Base-by-base conservation (phyloP, 139 green algal genomes). In the Chlamydomonas sphaeroides region DNA sequence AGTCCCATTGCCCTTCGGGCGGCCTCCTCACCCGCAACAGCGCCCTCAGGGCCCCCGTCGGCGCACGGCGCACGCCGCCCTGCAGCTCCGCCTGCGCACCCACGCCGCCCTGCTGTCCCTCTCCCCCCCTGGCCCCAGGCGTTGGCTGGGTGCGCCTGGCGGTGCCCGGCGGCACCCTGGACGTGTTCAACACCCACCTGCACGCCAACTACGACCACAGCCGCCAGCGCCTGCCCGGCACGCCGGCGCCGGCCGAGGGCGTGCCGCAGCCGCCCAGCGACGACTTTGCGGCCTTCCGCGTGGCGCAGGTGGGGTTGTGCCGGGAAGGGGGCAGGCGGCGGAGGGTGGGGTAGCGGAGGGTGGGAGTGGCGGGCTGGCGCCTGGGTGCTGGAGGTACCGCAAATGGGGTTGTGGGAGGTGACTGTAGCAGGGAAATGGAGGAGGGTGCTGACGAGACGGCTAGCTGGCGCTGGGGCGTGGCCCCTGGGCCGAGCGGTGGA, bases 131-230 rank as follows among this genome's bases (percentile, higher is more conserved):
- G 42, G n/a, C n/a, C n/a, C n/a, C 77, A 90, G 88, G 90, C 33
- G 84, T 94, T 25, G 90, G 90, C 36, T 94, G 89, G 89, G 84
- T 78, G 14, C 83, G 83, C 6, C 32, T 94, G 2, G 10, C 32
- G 5, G 85, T 68, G 5, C 90, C 87, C 0, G 30, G 48, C 6
- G 90, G 90, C 28, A 68, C 71, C 0, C 49, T 93, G 2, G 85
- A 90, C 45, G 84, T 94, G 0, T 93, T 90, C 87, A 93, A 92
- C 84, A 94, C 89, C 7, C 91, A 94, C 86, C 78, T 91, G 68
- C 89, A 91, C 57, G 87, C 89, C 59, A 94, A 94, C 84, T 94
- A 94, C 82, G 78, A 63, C 21, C 90, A 93, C 79, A 84, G 83
- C 38, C 89, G 86, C 73, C 39, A 38, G 56, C 56, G 25, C 10